Percentiles rank a stretch among this genome's conserved stretches.
Evolutionary conservation across 2,329 filamentous ascomycete genomes (phyloP).

Genomic region (Talaromyces verruculosus): DNA sequence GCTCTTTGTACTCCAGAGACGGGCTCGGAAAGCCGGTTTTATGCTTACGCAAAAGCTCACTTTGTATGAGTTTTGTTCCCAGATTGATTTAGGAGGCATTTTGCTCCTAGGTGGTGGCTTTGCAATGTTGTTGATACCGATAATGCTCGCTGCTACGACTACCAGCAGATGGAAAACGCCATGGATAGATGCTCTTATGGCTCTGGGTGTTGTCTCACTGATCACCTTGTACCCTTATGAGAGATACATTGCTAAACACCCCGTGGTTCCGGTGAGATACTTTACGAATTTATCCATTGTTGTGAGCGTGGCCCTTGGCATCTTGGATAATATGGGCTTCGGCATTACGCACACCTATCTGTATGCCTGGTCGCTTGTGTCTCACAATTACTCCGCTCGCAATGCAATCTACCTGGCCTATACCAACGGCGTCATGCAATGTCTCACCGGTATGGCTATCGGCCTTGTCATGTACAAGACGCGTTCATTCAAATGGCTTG

Average conservation of each 20-base stretch:
- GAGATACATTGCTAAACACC: slow-evolving; percentile 35
- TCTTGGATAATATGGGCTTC: slow-evolving; percentile 48
- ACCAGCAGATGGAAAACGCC: neutral
- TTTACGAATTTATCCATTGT: slow-evolving; percentile 48
- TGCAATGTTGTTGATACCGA: neutral
- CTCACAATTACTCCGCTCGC: slow-evolving; percentile 43
- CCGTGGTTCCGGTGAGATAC: slow-evolving; percentile 49
- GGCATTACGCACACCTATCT: slow-evolving; percentile 50
- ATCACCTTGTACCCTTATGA: neutral
- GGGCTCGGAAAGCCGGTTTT: neutral
- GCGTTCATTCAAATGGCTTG: slow-evolving; percentile 51
- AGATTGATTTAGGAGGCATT: neutral
- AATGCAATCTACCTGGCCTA: slow-evolving; percentile 48
- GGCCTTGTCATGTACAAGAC: slow-evolving; percentile 47
- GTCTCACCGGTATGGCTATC: slow-evolving; percentile 42
- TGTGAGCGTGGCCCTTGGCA: slow-evolving; percentile 42
- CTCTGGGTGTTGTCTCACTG: neutral
- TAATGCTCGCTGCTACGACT: neutral
- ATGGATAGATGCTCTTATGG: neutral
- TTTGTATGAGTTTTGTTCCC: neutral
- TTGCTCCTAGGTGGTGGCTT: neutral
- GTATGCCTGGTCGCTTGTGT: slow-evolving; percentile 49
- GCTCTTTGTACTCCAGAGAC: slow-evolving; percentile 32
- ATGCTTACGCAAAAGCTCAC: neutral
- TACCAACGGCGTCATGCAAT: slow-evolving; percentile 45